A percentile compares a stretch with the other conserved stretches of the same genome.
Evolutionary conservation across 768 basidiomycete genomes (phyloP).

Genomic region (Lactarius indigo): DNA sequence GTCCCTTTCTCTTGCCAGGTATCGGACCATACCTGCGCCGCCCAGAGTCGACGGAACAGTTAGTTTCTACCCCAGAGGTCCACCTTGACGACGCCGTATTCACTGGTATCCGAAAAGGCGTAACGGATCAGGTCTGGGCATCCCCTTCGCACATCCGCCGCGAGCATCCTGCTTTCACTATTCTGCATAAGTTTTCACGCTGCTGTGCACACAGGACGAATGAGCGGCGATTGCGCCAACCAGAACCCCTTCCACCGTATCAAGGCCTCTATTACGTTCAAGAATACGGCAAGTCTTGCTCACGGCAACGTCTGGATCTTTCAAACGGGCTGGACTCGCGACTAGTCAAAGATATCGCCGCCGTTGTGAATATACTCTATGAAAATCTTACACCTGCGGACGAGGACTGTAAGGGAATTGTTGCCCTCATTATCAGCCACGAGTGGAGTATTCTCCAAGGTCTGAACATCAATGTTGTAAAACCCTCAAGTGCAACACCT

Average conservation of each 20-base stretch:
- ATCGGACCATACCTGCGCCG: background rate
- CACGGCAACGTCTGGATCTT: slow-evolving; percentile 27
- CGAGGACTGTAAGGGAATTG: slow-evolving; percentile 28
- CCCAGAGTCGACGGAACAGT: background rate
- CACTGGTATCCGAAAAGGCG: slow-evolving; percentile 29
- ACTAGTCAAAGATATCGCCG: background rate
- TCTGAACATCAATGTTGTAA: slow-evolving; percentile 29
- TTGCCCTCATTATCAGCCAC: background rate
- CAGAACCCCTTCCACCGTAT: slow-evolving; percentile 26
- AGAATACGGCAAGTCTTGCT: slow-evolving; percentile 29
- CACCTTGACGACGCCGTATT: slow-evolving; percentile 32
- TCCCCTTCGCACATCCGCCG: slow-evolving; percentile 41
- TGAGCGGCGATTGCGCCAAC: slow-evolving; percentile 37
- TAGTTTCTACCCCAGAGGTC: slow-evolving; percentile 19
- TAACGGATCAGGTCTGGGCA: slow-evolving; percentile 37
- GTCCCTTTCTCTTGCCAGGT: background rate
- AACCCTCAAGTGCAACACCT: slow-evolving; percentile 17
- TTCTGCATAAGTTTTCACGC: too few relatives aligned
- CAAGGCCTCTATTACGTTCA: slow-evolving; percentile 25
- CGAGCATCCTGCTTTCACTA: slow-evolving; percentile 24
- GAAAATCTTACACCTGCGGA: slow-evolving; percentile 7
- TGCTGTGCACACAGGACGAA: slow-evolving; percentile 28
- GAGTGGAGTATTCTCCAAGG: slow-evolving; percentile 19
- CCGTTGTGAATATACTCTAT: slow-evolving; percentile 1
- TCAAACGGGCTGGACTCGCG: slow-evolving; percentile 4